Percentiles rank a stretch among this genome's conserved stretches.
phyloP scores from a whole-genome alignment of 768 basidiomycete species.

The Phanerochaete sordida region DNA sequence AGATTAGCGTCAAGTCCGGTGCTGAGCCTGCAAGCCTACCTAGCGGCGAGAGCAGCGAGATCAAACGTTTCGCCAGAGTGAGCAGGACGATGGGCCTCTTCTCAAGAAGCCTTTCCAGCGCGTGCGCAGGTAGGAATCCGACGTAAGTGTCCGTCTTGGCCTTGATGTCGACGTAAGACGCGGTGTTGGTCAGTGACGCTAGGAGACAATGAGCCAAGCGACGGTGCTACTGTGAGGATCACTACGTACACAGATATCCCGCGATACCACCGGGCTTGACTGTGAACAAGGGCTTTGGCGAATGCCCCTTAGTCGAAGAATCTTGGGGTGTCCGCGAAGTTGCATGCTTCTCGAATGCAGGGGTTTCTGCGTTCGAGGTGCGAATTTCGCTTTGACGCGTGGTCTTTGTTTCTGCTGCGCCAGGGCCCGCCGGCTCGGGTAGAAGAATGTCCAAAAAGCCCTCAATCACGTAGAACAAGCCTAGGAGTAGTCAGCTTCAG shows the following conservation, averaged over 20 bases:
- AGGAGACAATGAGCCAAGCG: background rate
- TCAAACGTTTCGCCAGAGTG: conserved; percentile 93
- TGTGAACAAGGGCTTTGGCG: conserved; percentile 79
- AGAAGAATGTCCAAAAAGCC: conserved; percentile 92
- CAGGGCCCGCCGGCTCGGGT: conserved; percentile 34
- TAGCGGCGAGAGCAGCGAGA: conserved; percentile 90
- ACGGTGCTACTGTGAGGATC: background rate
- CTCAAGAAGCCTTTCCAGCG: conserved; percentile 87
- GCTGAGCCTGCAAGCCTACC: conserved; percentile 36
- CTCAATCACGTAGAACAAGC: conserved; percentile 92
- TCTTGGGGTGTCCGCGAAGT: background rate
- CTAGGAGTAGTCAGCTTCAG: conserved; percentile 29
- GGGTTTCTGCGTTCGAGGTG: conserved; percentile 5
- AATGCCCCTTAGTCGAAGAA: conserved; percentile 30
- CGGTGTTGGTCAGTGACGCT: conserved; percentile 89
- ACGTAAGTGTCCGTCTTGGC: conserved; percentile 99
- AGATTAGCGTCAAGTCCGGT: background rate
- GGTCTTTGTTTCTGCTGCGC: background rate
- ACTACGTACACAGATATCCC: conserved; percentile 76
- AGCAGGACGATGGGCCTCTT: conserved; percentile 93
- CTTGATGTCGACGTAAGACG: conserved; percentile 94
- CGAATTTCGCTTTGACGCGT: conserved; percentile 10
- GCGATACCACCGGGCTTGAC: conserved; percentile 98
- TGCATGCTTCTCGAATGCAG: conserved; percentile 10
- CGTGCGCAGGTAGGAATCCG: conserved; percentile 86